Evolutionary conservation across 805 yeast species (phyloP), one percentile per base, ranked within the genome.

Genomic region (Jamesozyma gamospora): DNA sequence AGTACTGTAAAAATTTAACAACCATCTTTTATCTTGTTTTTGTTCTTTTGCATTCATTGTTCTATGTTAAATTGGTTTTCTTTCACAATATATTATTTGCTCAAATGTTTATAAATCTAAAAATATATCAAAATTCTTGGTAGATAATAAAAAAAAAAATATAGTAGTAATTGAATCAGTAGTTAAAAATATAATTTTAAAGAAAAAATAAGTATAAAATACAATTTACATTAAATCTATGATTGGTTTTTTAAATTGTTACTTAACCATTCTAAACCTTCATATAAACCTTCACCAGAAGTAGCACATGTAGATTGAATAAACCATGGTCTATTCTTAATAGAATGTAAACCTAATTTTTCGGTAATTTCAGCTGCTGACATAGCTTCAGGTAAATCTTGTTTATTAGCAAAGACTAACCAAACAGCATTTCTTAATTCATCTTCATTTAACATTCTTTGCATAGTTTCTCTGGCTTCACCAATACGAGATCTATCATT

Each of bases 291-390:
- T 67, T 88, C 96, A 72, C 97, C 99, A 48, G 97, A 84, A 54
- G 97, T 92, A 55, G 98, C 98, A 73, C 97, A 88, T 48, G 97
- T 85, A 54, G 98, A 87, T 73, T 90, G 96, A 65, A 92, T 90
- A 73, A 84, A 90, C 98, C 98, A 92, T 61, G 95, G 95, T 72
- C 97, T 85, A 74, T 88, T 95, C 75, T 95, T 83, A 67, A 92
- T 82, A 41, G 96, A 85, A 67, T 88, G 96, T 63, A 90, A 81
- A 51, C 96, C 96, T 62, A 90, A 77, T 71, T 86, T 87, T 71
- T 87, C 96, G 56, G 96, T 87, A 66, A 90, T 84, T 73, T 90
- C 97, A 51, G 96, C 95, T 52, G 97, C 96, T 66, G 85, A 84
- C 96, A 90, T 88, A 56, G 97, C 96, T 64, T 88, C 88, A 71